Base-by-base conservation (phyloP, 495 filamentous ascomycete species). In the Penicillium argentinense region DNA sequence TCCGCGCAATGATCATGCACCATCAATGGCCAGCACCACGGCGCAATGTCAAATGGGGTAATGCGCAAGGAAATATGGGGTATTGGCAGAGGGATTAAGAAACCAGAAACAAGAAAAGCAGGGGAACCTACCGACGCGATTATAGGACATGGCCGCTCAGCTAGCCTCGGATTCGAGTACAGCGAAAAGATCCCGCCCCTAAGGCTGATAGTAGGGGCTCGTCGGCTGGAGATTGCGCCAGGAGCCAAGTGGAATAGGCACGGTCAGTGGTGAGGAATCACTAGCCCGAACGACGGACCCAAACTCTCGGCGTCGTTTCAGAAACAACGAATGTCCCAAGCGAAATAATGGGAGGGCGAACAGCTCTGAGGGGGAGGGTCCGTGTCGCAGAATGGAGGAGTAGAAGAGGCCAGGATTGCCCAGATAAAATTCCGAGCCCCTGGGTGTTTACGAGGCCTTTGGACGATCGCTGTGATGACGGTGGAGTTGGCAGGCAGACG, bases 121-220 rank as follows among this genome's bases (percentile, higher is more conserved):
- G 47, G 25, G 17, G 54, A 48, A 82, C 84, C 72, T 71, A 83
- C 85, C 80, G 76, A 87, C 67, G 44, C 83, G 82, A 76, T 87
- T 86, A 71, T 88, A 88, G 62, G 83, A 64, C 70, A 73, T 73
- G 17, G 47, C 56, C 57, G 49, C 27, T 40, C 23, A 51, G 43
- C 28, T 37, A 42, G 62, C 50, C 49, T 51, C 39, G 55, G 54
- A 26, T 42, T 50, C 47, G 34, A 49, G 54, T 51, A 51, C 36
- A 55, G 46, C 39, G 51, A 53, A 61, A 53, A 47, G 54, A 49
- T 36, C 45, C 47, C 57, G 51, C 53, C 59, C 59, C 52, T 41
- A 32, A 46, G 49, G 52, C 56, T 57, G 39, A 47, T 49, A 33
- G 37, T 34, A 17, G 27, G 22, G 40, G 34, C 25, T 55, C 39